Evolutionary conservation across 495 filamentous ascomycete species (phyloP), one percentile per base, ranked within the genome.

Genomic region (Chaetomidium leptoderma): DNA sequence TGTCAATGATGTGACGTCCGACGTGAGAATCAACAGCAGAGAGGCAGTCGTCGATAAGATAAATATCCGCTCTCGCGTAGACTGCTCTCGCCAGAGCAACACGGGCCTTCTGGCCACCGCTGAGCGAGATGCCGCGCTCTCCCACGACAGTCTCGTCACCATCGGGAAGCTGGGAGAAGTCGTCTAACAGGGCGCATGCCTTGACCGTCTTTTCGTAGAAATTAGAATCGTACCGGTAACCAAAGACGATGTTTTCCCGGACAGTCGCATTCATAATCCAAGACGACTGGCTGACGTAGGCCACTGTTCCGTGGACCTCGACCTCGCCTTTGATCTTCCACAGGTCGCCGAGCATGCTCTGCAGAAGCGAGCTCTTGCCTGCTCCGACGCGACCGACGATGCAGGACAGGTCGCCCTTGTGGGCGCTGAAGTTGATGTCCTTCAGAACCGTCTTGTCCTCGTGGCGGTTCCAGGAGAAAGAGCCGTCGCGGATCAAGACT

Each of bases 201-300:
- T 95, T 88, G 4, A 99, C 80, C 2, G 95, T 96, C 55, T 85
- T 84, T 44, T 97, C 90, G 70, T 99, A 99, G 75, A 99, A 99
- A 46, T 82, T 76, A 4, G 93, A 89, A 74, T 99, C 92, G 79
- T 88, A 97, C 39, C 90, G 85, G 74, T 97, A 90, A 6, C 95
- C 95, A 66, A 99, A 99, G 7, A 97, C 79, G 65, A 99, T 96
- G 64, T 99, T 99, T 62, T 99, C 95, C 53, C 87, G 86, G 27
- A 97, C 91, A 45, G 86, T 93, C 7, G 95, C 92, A 65, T 97
- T 99, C 92, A 96, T 97, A 36, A 99, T 86, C 92, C 95, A 99
- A 24, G 91, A 71, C 63, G 87, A 82, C 70, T 99, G 95, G 21
- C 90, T 87, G 61, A 95, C 95, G 67, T 96, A 99, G 6, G 95